Conservation (phyloP, 139 green algal species). For the Micromonas pusilla region DNA sequence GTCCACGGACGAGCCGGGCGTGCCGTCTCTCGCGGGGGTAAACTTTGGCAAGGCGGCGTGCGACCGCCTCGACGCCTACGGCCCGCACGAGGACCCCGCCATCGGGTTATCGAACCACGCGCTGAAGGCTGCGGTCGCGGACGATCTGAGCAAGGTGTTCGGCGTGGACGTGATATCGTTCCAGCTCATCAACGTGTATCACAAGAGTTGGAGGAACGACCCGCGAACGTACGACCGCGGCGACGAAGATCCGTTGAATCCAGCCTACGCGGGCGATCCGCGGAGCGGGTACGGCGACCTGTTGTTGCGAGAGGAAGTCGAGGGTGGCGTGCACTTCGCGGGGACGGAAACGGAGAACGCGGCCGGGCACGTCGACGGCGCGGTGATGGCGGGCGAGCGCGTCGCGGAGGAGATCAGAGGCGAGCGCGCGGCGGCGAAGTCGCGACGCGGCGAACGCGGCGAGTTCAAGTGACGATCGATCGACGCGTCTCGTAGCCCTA, state of each 20-base stretch:
- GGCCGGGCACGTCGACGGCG: constrained; percentile 10
- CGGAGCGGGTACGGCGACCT: neutral
- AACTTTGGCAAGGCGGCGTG: neutral
- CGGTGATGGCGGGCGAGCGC: neutral
- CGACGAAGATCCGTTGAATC: neutral
- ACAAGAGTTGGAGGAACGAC: constrained; percentile 9
- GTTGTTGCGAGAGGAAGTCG: neutral
- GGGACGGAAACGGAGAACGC: constrained; percentile 3
- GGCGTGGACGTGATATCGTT: neutral
- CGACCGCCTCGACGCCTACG: neutral
- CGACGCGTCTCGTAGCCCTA: neutral
- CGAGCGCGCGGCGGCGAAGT: neutral
- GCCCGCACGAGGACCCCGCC: no score
- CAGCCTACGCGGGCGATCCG: neutral
- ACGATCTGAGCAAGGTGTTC: neutral
- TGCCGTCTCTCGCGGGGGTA: neutral
- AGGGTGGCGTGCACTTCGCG: constrained; percentile 6
- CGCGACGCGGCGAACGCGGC: neutral
- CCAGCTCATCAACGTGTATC: neutral
- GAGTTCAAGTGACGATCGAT: neutral
- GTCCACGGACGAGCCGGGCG: neutral
- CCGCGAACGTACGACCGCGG: neutral
- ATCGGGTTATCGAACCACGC: neutral
- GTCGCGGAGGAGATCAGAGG: neutral
- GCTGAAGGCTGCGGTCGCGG: neutral